Conservation (phyloP, 768 basidiomycete species). For the Boletus rubescentipes region DNA sequence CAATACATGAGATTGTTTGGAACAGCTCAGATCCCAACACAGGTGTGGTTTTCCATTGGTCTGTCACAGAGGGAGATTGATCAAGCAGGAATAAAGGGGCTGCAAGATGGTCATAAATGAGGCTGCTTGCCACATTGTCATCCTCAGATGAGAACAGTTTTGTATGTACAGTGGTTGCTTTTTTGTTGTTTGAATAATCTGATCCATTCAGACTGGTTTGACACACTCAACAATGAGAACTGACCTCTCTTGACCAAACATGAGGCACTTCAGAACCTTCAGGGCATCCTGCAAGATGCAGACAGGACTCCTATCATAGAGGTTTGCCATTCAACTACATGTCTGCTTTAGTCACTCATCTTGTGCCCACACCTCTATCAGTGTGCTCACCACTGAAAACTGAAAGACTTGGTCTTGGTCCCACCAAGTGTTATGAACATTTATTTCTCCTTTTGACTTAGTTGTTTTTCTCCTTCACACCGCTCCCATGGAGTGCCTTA, state of each 20-base stretch:
- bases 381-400: conserved; percentile 93
- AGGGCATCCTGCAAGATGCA: conserved; percentile 87
- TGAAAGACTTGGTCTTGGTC: conserved; percentile 85
- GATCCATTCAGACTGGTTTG: conserved; percentile 79
- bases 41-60: conserved; percentile 41
- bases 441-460: too few species aligned
- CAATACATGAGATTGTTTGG: conserved; percentile 92
- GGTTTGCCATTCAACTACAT: conserved; percentile 30
- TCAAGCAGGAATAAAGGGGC: conserved; percentile 51
- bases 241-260: conserved; percentile 83
- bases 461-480: too few species aligned
- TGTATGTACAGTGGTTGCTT: conserved; percentile 50
- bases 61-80: neutral
- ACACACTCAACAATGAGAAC: conserved; percentile 82
- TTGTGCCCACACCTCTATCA: conserved; percentile 71
- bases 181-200: neutral
- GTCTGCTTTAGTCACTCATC: neutral
- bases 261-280: conserved; percentile 84
- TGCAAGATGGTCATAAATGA: conserved; percentile 81
- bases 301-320: conserved; percentile 74
- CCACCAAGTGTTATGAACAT: too few species aligned
- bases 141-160: conserved; percentile 89
- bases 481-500: too few species aligned
- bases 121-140: conserved; percentile 78
- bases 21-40: conserved; percentile 87